A percentile compares a stretch with the other conserved stretches of the same genome.
Evolutionary conservation across 1,139 yeast genomes (phyloP).

Genomic region (Geotrichum armillariae): DNA sequence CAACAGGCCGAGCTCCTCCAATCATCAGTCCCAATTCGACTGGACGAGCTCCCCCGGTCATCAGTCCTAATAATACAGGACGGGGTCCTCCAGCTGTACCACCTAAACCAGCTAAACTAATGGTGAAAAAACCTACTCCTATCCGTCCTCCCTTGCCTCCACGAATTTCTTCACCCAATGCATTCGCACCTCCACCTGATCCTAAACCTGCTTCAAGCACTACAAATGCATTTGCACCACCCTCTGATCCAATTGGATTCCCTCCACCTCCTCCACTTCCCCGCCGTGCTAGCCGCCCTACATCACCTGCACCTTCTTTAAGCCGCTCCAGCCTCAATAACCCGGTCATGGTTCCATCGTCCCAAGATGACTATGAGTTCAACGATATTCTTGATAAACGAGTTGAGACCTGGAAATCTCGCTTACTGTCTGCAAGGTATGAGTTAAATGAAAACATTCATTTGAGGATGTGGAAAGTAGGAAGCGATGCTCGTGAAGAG

Average conservation of each 20-base stretch:
- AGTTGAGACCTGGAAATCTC: constrained; percentile 46
- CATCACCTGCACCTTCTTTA: constrained; percentile 17
- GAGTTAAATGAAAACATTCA: constrained; percentile 35
- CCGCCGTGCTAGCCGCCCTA: constrained; percentile 22
- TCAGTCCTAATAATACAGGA: constrained; percentile 20
- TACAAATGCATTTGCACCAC: background rate
- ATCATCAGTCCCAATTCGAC: background rate
- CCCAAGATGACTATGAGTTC: constrained; percentile 34
- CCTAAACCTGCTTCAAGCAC: too few species aligned
- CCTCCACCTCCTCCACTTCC: constrained; percentile 34
- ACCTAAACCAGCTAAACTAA: constrained; percentile 16
- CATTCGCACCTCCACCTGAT: background rate
- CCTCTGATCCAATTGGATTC: constrained; percentile 18
- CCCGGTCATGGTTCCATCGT: constrained; percentile 29
- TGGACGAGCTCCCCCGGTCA: constrained; percentile 15
- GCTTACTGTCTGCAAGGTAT: constrained; percentile 41
- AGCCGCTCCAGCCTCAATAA: too few species aligned
- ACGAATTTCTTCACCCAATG: constrained; percentile 6
- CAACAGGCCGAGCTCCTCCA: constrained; percentile 8
- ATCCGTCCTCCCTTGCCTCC: constrained; percentile 15
- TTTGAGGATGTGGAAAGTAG: constrained; percentile 40
- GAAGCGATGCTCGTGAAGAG: constrained; percentile 37
- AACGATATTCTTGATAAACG: constrained; percentile 40
- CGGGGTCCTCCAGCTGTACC: constrained; percentile 21
- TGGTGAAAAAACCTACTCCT: background rate